These are phyloP conservation scores for Geosiphon pyriformis DNA, from an alignment of 192 early-diverging fungal genomes.

Conservation along the genomic window DNA sequence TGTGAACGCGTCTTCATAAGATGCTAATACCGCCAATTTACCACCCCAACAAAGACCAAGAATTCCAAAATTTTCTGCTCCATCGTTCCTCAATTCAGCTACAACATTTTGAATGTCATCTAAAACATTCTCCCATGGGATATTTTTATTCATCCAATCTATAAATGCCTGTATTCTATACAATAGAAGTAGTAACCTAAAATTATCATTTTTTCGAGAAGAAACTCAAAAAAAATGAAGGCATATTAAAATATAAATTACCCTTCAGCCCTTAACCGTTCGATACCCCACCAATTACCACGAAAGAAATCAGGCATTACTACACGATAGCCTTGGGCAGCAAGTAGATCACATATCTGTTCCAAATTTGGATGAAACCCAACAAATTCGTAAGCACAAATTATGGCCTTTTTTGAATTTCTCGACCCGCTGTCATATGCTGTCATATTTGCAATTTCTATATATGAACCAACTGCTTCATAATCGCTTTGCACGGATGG, in stretches of 20 bases:
- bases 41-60: not conserved
- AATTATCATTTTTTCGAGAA: not conserved
- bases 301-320: not conserved
- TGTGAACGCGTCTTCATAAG: not conserved
- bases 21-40: not conserved
- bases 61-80: not conserved
- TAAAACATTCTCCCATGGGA: not conserved
- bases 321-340: not conserved
- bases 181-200: too few species aligned
- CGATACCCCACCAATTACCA: not conserved
- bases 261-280: not conserved
- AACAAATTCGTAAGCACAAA: not conserved
- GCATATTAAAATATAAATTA: not conserved
- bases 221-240: not conserved
- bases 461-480: not conserved
- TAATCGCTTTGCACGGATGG: slow-evolving; percentile 29
- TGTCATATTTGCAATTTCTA: not conserved
- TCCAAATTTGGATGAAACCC: not conserved
- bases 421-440: not conserved
- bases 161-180: not conserved
- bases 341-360: not conserved
- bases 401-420: not conserved
- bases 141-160: not conserved
- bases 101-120: not conserved
- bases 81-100: not conserved